A percentile compares a stretch with the other conserved stretches of the same genome.
Evolutionary conservation across 1,139 yeast species (phyloP).

Genomic region (Saccharomycopsis hybrid): DNA sequence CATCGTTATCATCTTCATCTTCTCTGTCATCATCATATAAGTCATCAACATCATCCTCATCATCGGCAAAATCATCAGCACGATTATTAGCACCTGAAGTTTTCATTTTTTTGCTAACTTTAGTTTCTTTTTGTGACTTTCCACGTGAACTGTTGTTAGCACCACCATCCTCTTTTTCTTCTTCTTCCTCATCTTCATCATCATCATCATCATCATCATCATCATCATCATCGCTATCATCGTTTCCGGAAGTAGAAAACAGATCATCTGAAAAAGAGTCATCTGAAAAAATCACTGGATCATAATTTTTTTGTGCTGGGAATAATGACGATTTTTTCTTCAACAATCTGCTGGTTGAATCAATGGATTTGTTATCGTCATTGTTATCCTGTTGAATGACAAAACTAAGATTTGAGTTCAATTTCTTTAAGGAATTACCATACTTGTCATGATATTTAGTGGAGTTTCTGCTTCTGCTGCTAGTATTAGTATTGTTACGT

Average conservation of each 20-base stretch:
- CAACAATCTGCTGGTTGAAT: conserved; percentile 12
- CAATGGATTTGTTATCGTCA: conserved; percentile 5
- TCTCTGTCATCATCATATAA: conserved; percentile 1
- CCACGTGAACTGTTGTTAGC: no score
- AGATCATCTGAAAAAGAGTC: conserved; percentile 20
- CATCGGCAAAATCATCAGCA: background rate
- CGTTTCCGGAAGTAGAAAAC: no score
- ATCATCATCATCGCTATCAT: conserved; percentile 8
- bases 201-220: conserved; percentile 2
- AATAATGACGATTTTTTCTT: conserved; percentile 16
- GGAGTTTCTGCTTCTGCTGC: background rate
- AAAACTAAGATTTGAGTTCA: background rate
- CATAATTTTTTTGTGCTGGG: conserved; percentile 7
- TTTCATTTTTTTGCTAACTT: background rate
- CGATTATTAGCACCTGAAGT: background rate
- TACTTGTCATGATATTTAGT: background rate
- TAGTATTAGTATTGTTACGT: background rate
- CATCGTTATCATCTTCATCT: conserved; percentile 21
- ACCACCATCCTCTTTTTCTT: no score
- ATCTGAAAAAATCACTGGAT: conserved; percentile 15
- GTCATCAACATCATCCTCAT: background rate
- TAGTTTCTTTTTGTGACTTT: background rate
- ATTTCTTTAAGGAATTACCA: background rate
- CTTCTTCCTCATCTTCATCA: no score
- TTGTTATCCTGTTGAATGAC: background rate